Percentiles rank a stretch among this genome's conserved stretches.
These are phyloP conservation scores for Metschnikowia orientalis DNA, from an alignment of 805 yeast species.

Conservation along the genomic window DNA sequence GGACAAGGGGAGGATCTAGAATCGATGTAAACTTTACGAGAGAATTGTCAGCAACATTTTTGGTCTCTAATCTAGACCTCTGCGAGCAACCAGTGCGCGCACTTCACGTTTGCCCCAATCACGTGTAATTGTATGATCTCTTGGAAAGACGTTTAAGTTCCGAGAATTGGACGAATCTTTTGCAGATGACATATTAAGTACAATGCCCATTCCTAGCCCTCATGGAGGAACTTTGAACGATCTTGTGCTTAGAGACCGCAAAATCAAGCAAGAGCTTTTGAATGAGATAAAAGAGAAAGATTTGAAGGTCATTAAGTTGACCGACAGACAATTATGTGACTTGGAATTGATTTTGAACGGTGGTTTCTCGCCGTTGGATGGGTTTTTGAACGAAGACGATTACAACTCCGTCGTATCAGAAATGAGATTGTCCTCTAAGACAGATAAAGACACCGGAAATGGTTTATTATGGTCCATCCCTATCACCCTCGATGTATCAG, in stretches of 20 bases:
- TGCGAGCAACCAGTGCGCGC: too few relatives aligned
- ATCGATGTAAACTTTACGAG: too few relatives aligned
- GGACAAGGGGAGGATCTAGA: too few relatives aligned
- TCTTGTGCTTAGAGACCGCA: constrained; percentile 73
- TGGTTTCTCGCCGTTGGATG: constrained; percentile 83
- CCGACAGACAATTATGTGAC: constrained; percentile 90
- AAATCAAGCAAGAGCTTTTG: constrained; percentile 51
- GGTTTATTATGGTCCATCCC: constrained; percentile 92
- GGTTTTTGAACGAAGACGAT: constrained; percentile 63
- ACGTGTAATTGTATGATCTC: constrained; percentile 7
- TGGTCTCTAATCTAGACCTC: too few relatives aligned
- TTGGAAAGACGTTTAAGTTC: too few relatives aligned
- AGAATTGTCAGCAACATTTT: too few relatives aligned
- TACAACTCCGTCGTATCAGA: constrained; percentile 63
- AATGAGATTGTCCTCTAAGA: constrained; percentile 58
- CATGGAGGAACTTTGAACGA: constrained; percentile 93
- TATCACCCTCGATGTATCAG: constrained; percentile 75
- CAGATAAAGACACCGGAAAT: constrained; percentile 28
- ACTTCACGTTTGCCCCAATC: too few relatives aligned
- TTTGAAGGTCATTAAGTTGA: constrained; percentile 49
- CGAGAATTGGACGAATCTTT: too few relatives aligned
- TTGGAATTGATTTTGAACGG: constrained; percentile 88
- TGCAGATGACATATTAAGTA: too few relatives aligned
- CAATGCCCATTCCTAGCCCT: constrained; percentile 64
- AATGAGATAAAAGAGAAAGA: constrained; percentile 46